Percentiles rank a stretch among this genome's conserved stretches.
Conservation (phyloP, 768 basidiomycete genomes). For the Harrya chromipes region DNA sequence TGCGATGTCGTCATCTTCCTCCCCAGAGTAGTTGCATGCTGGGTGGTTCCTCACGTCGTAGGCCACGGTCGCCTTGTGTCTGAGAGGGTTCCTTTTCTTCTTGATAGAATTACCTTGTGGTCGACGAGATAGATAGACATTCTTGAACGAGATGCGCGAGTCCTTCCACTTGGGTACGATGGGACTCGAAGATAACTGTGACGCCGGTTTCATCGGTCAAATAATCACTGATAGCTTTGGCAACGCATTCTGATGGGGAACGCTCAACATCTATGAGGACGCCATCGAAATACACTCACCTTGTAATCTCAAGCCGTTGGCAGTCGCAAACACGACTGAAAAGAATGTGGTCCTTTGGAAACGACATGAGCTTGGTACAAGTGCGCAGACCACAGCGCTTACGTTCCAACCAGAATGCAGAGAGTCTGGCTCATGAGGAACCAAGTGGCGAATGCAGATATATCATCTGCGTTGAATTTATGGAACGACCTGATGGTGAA, state of each 20-base stretch:
- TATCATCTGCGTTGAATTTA: conserved; percentile 93
- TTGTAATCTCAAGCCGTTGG: conserved; percentile 85
- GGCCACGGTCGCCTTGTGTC: conserved; percentile 58
- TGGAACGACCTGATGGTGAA: conserved; percentile 93
- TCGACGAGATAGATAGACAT: conserved; percentile 89
- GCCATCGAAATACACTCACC: conserved; percentile 40
- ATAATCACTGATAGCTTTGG: conserved; percentile 86
- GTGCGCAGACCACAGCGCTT: neutral
- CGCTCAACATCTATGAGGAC: conserved; percentile 1
- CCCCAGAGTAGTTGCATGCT: conserved; percentile 57
- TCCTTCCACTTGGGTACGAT: conserved; percentile 98
- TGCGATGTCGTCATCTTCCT: conserved; percentile 50
- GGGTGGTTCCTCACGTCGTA: conserved; percentile 81
- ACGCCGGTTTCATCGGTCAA: conserved; percentile 91
- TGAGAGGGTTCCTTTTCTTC: conserved; percentile 27
- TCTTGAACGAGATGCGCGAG: conserved; percentile 93
- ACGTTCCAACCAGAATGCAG: conserved; percentile 90
- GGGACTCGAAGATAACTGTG: conserved; percentile 94
- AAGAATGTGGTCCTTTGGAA: conserved; percentile 83
- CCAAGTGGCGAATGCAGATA: conserved; percentile 95
- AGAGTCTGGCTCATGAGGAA: conserved; percentile 93
- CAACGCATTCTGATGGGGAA: conserved; percentile 64
- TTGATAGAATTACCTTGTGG: conserved; percentile 35
- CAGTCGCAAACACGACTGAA: conserved; percentile 84
- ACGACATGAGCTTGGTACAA: conserved; percentile 2